Base-by-base conservation (phyloP, 768 basidiomycete genomes). In the Pisolithus marmoratus region DNA sequence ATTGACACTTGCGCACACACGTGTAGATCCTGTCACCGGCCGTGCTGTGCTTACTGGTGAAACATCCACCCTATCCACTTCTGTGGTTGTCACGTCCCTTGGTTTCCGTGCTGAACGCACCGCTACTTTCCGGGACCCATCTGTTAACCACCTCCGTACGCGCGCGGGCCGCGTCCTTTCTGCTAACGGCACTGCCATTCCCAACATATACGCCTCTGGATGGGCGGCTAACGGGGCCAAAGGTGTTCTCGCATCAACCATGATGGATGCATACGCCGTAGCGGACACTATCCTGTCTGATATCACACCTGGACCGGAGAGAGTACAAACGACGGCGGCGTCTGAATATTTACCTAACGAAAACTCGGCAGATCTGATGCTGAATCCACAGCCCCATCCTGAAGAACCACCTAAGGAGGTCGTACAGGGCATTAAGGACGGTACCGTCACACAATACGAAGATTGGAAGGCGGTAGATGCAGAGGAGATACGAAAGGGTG, bases 181-280 rank as follows among this genome's bases (percentile, higher is more conserved):
- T 11, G 58, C 64, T 3, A 57, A 56, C 4, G 76, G 76, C 0
- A 50, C 55, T 5, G 64, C 69, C 11, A 57, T 84, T 36, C 75
- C 73, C 36, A 81, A 81, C 52, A 74, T 94, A n/a, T 99, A 96
- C 63, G 87, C 91, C 1, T 85, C 90, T 1, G 95, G 95, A 9
- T 99, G 96, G 96, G 86, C 91, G 2, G 86, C 91, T 2, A 83
- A 80, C 3, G 95, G 95, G 34, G 94, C 96, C 0, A 85, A 82
- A 48, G 94, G 94, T 9, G 94, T 98, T 12, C 75, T 98, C 42
- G 94, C 92, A 2, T 77, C 85, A 3, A 96, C 96, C 31, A 93
- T 99, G 93, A 82, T 91, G 68, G 80, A 96, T 63, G 90, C 94
- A 20, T 92, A 93, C 63, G 76, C 78, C 3, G 83, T 90, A 2